Evolutionary conservation across 148 eudicot species (phyloP).

Genomic region (Spergularia bocconei): DNA sequence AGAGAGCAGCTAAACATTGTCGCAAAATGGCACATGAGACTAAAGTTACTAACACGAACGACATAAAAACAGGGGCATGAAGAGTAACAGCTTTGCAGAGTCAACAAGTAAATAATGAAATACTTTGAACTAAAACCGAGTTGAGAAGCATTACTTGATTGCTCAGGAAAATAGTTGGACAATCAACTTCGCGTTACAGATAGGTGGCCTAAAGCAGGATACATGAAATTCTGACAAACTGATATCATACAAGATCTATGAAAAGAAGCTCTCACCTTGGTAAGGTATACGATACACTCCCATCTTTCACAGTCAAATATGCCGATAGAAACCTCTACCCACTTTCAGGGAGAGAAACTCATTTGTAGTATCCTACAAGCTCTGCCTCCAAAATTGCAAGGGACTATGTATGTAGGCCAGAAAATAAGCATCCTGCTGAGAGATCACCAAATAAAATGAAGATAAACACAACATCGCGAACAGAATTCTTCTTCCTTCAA

Average conservation of each 20-base stretch:
- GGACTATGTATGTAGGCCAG: constrained; percentile 29
- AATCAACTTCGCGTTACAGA: background rate
- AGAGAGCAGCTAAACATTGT: too few species aligned
- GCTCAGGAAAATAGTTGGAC: constrained; percentile 7
- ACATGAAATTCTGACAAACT: constrained; percentile 13
- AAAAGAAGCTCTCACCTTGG: constrained; percentile 10
- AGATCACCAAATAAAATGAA: background rate
- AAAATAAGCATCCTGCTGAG: constrained; percentile 7
- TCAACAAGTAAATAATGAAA: background rate
- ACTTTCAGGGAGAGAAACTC: background rate
- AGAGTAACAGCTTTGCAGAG: too few species aligned
- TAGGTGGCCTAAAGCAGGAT: background rate
- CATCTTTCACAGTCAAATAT: constrained; percentile 16
- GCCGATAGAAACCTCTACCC: background rate
- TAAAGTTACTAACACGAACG: too few species aligned
- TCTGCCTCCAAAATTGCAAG: constrained; percentile 29
- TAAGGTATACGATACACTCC: constrained; percentile 7
- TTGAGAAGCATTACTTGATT: background rate
- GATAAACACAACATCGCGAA: background rate
- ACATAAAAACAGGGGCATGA: too few species aligned
- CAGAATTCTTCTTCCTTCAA: constrained; percentile 19
- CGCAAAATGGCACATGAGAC: too few species aligned
- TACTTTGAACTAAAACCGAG: background rate
- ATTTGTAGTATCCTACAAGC: constrained; percentile 20
- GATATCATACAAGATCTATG: constrained; percentile 18